phyloP scores from a whole-genome alignment of 2,329 filamentous ascomycete genomes.

The Xylariaceae sp. region DNA sequence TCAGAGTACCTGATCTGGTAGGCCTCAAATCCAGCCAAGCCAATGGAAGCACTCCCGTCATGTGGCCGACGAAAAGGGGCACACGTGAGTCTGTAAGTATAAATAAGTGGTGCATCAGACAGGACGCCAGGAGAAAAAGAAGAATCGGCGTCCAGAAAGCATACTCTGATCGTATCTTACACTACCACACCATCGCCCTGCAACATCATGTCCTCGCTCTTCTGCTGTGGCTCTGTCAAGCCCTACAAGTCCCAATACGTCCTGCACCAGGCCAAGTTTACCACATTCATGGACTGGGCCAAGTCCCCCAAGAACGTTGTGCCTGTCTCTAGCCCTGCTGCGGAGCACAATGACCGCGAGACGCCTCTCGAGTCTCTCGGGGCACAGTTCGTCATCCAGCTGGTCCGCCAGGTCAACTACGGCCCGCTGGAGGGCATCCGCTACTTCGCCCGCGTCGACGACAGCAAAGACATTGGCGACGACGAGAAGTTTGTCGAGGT shows the following conservation, averaged over 20 bases:
- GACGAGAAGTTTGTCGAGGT: slow-evolving; percentile 19
- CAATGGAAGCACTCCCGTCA: too few species aligned
- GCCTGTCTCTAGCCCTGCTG: neutral
- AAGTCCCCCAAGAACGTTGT: slow-evolving; percentile 14
- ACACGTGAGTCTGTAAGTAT: too few species aligned
- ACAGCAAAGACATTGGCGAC: slow-evolving; percentile 17
- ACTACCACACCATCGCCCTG: too few species aligned
- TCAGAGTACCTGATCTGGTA: too few species aligned
- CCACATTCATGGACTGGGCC: slow-evolving; percentile 23
- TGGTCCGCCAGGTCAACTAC: slow-evolving; percentile 37
- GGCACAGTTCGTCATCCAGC: slow-evolving; percentile 27
- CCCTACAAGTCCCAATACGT: slow-evolving; percentile 1
- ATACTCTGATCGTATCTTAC: too few species aligned
- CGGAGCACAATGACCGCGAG: slow-evolving; percentile 3
- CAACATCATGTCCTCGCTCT: too few species aligned
- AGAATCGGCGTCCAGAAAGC: too few species aligned
- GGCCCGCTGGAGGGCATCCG: slow-evolving; percentile 34
- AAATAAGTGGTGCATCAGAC: too few species aligned
- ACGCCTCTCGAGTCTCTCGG: slow-evolving; percentile 4
- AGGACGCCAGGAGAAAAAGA: too few species aligned
- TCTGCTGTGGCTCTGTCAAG: slow-evolving; percentile 2
- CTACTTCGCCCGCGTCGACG: slow-evolving; percentile 28
- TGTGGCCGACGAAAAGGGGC: too few species aligned
- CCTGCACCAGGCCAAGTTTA: slow-evolving; percentile 11
- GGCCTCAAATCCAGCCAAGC: too few species aligned